Base-by-base conservation (phyloP, 176 grass and related monocot species). In the Triticum timopheevii region DNA sequence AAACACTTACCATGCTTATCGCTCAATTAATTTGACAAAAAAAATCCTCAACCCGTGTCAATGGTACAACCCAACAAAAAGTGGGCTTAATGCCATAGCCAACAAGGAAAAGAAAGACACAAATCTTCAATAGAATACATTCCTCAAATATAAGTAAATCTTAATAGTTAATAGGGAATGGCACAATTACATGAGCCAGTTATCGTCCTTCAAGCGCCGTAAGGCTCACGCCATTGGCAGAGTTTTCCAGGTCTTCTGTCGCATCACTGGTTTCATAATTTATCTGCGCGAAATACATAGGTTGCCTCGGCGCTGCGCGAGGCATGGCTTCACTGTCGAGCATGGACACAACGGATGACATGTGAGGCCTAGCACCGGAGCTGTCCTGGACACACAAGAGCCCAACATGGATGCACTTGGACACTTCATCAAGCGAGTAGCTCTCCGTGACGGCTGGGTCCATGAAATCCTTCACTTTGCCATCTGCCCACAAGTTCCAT, bases 381-480 rank as follows among this genome's bases (percentile, higher is more conserved):
- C 73, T 54, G 47, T 95, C 86, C 67, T 95, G 86, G 49, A 93
- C 83, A 19, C 90, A 95, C 27, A 95, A 3, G 4, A 95, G 68
- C 1, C 70, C 90, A 19, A 95, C 20, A 0, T 92, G 82, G 54
- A 90, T 63, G 54, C 86, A 95, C 50, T 61, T 83, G 3, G 80
- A 85, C 22, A 90, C 65, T 80, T 90, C 83, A 28, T 84, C 40
- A 3, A 44, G 25, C 4, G 50, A 11, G 7, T 35, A 90, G 66
- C 64, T 77, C 20, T 73, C 52, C 2, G 5, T 84, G n/a, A 92
- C 0, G 1, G 45, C 44, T 1, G 82, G 44, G 64, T 92, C 87
- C 9, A 92, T 6, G 20, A 78, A 78, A 22, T 78, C 52, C 54
- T 6, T 24, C 35, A 52, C 19, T 36, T 61, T 78, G 36, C 76